Conservation (phyloP, 225 moss, liverwort and hornwort genomes). For the Ulota crispa region DNA sequence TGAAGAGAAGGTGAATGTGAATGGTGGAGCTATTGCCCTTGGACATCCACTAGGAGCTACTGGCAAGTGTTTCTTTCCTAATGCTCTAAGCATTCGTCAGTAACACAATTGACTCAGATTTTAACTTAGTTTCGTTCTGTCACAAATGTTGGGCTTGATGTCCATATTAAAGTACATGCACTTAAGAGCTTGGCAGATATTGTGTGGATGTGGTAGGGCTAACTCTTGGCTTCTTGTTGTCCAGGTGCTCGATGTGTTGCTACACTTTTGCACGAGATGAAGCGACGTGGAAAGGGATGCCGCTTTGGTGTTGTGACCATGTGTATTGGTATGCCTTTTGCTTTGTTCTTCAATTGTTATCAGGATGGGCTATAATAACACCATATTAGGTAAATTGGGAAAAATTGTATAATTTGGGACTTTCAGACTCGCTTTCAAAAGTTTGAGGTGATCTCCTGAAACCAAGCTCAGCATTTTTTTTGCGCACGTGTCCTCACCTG, state of each 20-base stretch:
- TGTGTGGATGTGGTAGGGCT: neutral
- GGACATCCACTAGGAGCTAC: constrained; percentile 94
- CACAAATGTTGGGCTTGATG: neutral
- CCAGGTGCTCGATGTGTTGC: constrained; percentile 73
- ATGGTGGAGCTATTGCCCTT: constrained; percentile 88
- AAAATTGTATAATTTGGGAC: no score
- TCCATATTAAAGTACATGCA: neutral
- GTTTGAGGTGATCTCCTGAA: no score
- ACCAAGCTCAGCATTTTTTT: no score
- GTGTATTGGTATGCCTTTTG: constrained; percentile 63
- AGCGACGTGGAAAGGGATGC: constrained; percentile 77
- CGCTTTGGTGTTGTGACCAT: constrained; percentile 82
- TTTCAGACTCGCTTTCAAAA: no score
- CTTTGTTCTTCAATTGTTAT: neutral
- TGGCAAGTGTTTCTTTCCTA: neutral
- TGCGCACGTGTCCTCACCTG: no score
- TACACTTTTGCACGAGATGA: constrained; percentile 87
- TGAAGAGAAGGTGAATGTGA: constrained; percentile 89
- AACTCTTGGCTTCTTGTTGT: constrained; percentile 3
- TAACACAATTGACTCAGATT: neutral
- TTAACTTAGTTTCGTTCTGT: neutral
- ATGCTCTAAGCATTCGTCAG: no score
- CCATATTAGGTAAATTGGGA: no score
- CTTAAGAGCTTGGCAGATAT: neutral
- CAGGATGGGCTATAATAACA: neutral